phyloP scores from a whole-genome alignment of 2,329 filamentous ascomycete species.

The Colletotrichum truncatum region DNA sequence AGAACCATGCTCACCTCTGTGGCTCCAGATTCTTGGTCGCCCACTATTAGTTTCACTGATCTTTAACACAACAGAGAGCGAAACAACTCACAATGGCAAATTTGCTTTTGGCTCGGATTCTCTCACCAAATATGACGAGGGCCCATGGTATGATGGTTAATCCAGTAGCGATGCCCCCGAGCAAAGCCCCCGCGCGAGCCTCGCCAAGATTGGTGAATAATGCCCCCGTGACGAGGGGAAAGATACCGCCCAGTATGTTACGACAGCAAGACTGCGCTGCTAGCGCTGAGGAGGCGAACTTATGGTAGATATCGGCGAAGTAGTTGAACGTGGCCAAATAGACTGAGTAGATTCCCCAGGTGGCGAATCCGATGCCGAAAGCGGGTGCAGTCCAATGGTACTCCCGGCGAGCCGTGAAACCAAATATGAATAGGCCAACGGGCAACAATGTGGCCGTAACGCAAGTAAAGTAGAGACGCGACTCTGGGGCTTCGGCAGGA shows the following conservation, averaged over 20 bases:
- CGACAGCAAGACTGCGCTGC: constrained; percentile 88
- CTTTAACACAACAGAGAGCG: neutral
- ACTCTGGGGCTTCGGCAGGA: constrained; percentile 72
- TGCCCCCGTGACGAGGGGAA: constrained; percentile 78
- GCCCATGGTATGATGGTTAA: constrained; percentile 90
- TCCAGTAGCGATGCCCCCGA: constrained; percentile 75
- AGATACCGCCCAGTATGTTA: constrained; percentile 83
- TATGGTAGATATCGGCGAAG: constrained; percentile 86
- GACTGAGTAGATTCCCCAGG: constrained; percentile 86
- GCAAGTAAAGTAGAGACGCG: constrained; percentile 85
- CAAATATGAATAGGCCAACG: constrained; percentile 82
- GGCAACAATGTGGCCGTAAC: constrained; percentile 80
- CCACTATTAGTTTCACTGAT: neutral
- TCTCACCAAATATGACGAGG: constrained; percentile 79
- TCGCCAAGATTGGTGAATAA: constrained; percentile 80
- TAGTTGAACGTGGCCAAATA: constrained; percentile 95
- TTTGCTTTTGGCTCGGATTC: constrained; percentile 78
- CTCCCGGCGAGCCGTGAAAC: constrained; percentile 70
- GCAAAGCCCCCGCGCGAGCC: constrained; percentile 74
- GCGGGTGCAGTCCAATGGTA: constrained; percentile 79
- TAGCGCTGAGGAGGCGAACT: constrained; percentile 84
- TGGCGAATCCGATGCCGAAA: constrained; percentile 76
- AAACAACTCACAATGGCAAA: constrained; percentile 63
- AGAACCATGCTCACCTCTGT: neutral
- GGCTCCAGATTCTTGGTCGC: neutral